Conservation (phyloP, 1,284 basidiomycete species). For the Veloporphyrellus conicus region DNA sequence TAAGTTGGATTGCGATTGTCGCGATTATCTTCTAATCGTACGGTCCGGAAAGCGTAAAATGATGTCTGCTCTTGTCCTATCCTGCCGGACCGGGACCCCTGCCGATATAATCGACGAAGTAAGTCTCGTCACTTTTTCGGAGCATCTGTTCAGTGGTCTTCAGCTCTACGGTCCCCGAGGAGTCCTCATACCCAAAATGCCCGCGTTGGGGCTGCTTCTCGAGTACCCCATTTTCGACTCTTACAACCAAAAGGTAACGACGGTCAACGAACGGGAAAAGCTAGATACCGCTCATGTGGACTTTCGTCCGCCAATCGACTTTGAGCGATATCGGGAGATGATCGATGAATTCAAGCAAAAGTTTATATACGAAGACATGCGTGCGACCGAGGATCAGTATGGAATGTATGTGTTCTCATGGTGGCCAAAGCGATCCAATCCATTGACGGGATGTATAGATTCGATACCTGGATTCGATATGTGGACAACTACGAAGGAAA, state of each 20-base stretch:
- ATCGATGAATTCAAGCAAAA: constrained; percentile 81
- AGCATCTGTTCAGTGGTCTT: background rate
- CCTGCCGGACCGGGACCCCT: constrained; percentile 73
- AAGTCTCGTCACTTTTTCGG: constrained; percentile 2
- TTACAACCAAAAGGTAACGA: constrained; percentile 67
- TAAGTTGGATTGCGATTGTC: constrained; percentile 11
- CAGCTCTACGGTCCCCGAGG: constrained; percentile 71
- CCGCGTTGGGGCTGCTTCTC: constrained; percentile 90
- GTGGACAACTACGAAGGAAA: constrained; percentile 67
- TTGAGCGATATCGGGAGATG: constrained; percentile 55
- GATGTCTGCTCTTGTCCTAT: constrained; percentile 84
- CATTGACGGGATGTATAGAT: constrained; percentile 40
- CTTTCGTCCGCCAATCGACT: constrained; percentile 67
- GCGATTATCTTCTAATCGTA: constrained; percentile 2
- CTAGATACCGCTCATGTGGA: constrained; percentile 49
- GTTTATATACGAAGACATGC: constrained; percentile 81
- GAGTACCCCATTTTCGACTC: constrained; percentile 86
- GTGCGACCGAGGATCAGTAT: constrained; percentile 74
- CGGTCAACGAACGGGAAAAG: constrained; percentile 53
- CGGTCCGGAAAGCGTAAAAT: constrained; percentile 79
- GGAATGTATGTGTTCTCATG: constrained; percentile 62
- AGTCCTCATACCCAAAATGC: constrained; percentile 93
- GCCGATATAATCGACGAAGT: constrained; percentile 70
- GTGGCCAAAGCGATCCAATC: background rate
- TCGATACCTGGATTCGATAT: constrained; percentile 70